Conservation (phyloP, 768 basidiomycete genomes). For the Russula virescens region DNA sequence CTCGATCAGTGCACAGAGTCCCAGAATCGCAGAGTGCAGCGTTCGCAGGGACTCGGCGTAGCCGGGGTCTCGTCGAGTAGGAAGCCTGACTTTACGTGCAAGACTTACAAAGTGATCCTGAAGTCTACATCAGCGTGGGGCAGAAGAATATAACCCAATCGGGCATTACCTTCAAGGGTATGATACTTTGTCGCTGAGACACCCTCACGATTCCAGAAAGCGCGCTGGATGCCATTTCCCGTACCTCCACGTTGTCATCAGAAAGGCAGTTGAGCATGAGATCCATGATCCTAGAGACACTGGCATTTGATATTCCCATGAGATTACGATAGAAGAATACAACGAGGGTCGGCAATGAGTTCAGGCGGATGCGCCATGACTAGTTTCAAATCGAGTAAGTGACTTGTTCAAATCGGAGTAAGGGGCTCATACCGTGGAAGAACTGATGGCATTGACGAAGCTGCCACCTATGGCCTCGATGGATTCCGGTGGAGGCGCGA, state of each 20-base stretch:
- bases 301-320: conserved; percentile 61
- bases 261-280: conserved; percentile 76
- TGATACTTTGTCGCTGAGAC: conserved; percentile 83
- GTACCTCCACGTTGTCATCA: conserved; percentile 90
- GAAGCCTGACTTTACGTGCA: conserved; percentile 56
- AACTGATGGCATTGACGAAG: conserved; percentile 68
- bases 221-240: conserved; percentile 84
- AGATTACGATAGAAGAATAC: conserved; percentile 91
- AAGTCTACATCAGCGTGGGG: conserved; percentile 1
- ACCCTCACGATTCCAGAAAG: conserved; percentile 84
- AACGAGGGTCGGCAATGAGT: conserved; percentile 81
- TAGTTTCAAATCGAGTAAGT: conserved; percentile 29
- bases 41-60: conserved; percentile 70
- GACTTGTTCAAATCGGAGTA: conserved; percentile 14
- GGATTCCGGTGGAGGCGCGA: conserved; percentile 65
- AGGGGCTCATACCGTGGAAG: conserved; percentile 53
- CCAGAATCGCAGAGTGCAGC: conserved; percentile 65
- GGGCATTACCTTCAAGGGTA: conserved; percentile 65
- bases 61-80: conserved; percentile 57
- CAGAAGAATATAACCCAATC: conserved; percentile 1
- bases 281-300: conserved; percentile 71
- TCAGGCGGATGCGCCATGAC: conserved; percentile 89
- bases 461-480: conserved; percentile 54
- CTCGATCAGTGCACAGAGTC: conserved; percentile 45
- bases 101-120: conserved; percentile 78